Conservation (phyloP, 1,284 basidiomycete genomes). For the Sanguinoderma infundibulare region DNA sequence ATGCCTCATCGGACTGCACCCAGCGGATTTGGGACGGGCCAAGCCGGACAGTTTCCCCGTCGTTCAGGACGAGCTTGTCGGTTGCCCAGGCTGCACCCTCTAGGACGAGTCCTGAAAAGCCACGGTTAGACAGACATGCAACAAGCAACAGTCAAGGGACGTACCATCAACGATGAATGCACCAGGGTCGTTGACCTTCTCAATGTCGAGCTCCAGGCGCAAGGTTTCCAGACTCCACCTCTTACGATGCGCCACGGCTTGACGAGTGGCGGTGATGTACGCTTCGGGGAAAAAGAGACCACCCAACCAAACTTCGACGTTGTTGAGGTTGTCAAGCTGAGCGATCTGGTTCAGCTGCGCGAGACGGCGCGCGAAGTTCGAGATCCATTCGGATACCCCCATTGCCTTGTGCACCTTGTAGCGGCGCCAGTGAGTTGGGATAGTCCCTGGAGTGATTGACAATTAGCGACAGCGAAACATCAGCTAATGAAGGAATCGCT, state of each 20-base stretch:
- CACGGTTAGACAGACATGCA: constrained; percentile 3
- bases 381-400: constrained; percentile 84
- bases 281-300: constrained; percentile 96
- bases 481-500: constrained; percentile 13
- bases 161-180: constrained; percentile 88
- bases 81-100: constrained; percentile 83
- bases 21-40: constrained; percentile 84
- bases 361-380: constrained; percentile 80
- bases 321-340: constrained; percentile 62
- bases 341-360: constrained; percentile 83
- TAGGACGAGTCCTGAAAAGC: constrained; percentile 71
- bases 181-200: constrained; percentile 71
- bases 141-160: constrained; percentile 31
- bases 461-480: background rate
- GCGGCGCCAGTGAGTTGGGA: constrained; percentile 85
- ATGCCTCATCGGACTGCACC: constrained; percentile 68
- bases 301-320: constrained; percentile 88
- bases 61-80: constrained; percentile 76
- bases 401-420: constrained; percentile 87
- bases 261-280: constrained; percentile 92
- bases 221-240: constrained; percentile 93
- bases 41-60: constrained; percentile 79
- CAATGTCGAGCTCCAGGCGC: constrained; percentile 78
- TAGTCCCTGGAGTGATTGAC: constrained; percentile 62
- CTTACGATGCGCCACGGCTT: constrained; percentile 89